Percentiles rank a stretch among this genome's conserved stretches.
Conservation (phyloP, 2,329 filamentous ascomycete genomes). For the Colletotrichum musicola region DNA sequence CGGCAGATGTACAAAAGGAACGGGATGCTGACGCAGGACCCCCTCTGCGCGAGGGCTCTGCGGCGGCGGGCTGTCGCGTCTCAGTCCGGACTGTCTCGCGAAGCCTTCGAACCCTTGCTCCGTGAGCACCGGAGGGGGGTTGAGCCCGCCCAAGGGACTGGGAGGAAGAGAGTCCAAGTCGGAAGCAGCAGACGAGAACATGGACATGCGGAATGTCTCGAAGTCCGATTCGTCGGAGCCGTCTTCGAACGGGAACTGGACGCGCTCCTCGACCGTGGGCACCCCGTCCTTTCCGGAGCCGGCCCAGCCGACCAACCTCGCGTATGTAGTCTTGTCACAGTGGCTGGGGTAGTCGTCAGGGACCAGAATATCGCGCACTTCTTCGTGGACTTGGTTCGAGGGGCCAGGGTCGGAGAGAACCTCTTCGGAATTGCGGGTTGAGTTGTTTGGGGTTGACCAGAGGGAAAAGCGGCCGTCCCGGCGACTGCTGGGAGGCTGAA, state of each 20-base stretch:
- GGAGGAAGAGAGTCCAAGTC: no score
- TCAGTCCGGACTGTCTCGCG: no score
- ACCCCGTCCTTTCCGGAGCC: not conserved
- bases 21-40: no score
- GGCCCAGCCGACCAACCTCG: not conserved
- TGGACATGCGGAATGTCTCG: not conserved
- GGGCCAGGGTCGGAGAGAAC: no score
- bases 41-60: no score
- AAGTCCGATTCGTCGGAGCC: not conserved
- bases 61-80: no score
- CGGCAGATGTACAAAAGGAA: no score
- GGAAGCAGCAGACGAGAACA: not conserved
- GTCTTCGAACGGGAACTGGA: slow-evolving; percentile 11
- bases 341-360: slow-evolving; percentile 1
- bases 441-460: not conserved
- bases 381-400: not conserved
- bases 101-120: no score
- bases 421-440: not conserved
- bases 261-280: not conserved
- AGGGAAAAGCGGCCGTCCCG: no score
- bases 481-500: no score
- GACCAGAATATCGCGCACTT: not conserved
- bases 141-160: no score
- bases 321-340: slow-evolving; percentile 3
- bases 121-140: no score